phyloP scores from a whole-genome alignment of 805 yeast genomes.

The Candida yuanshanica region DNA sequence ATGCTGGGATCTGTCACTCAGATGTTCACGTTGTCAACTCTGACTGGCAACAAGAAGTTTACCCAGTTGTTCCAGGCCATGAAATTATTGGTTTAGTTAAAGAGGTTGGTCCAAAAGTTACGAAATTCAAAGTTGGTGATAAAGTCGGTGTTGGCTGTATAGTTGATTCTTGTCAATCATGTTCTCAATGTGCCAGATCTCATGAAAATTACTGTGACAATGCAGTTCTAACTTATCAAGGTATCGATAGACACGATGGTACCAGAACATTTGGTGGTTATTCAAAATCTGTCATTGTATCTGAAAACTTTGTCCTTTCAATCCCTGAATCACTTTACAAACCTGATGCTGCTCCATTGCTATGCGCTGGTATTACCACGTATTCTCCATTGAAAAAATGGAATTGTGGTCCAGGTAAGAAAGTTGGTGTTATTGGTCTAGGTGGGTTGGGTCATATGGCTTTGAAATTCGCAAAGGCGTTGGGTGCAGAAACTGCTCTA shows the following conservation, averaged over 20 bases:
- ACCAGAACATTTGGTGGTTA: background rate
- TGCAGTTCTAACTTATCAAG: background rate
- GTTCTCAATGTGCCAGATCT: background rate
- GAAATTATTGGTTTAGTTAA: constrained; percentile 76
- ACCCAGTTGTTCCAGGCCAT: constrained; percentile 89
- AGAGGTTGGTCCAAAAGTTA: constrained; percentile 64
- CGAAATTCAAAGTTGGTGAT: constrained; percentile 69
- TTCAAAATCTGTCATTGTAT: background rate
- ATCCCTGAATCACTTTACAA: background rate
- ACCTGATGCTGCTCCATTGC: background rate
- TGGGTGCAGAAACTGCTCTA: background rate
- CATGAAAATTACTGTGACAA: background rate
- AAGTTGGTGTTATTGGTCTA: background rate
- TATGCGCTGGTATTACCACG: background rate
- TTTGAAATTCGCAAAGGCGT: background rate
- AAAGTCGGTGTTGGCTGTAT: constrained; percentile 41
- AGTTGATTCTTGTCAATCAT: background rate
- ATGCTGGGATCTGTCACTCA: constrained; percentile 79
- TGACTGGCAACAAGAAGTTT: constrained; percentile 21
- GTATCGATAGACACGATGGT: background rate
- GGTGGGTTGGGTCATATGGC: background rate
- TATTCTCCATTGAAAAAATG: background rate
- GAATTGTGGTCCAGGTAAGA: background rate
- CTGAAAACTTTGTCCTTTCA: background rate
- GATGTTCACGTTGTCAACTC: constrained; percentile 50